Percentiles rank a stretch among this genome's conserved stretches.
Evolutionary conservation across 352 stramenopile genomes (phyloP).

Genomic region (Globisporangium abappressorium): DNA sequence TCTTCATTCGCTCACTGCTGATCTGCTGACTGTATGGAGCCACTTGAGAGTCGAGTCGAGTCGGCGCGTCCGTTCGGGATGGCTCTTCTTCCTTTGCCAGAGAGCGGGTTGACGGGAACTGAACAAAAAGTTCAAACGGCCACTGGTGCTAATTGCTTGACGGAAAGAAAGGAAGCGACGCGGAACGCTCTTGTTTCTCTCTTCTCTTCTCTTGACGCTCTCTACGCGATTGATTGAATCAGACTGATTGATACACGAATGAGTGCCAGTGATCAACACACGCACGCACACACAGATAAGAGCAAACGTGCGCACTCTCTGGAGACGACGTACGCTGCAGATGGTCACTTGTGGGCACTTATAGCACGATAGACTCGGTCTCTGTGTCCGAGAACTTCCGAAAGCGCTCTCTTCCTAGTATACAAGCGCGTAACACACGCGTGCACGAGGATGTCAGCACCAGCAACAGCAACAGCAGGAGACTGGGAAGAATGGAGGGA

Average conservation of each 20-base stretch:
- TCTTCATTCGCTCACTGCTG: constrained; percentile 16
- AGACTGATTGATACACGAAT: background rate
- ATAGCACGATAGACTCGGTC: background rate
- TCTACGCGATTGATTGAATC: background rate
- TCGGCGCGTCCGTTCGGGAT: constrained; percentile 1
- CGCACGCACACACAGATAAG: background rate
- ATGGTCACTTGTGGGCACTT: background rate
- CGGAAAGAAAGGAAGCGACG: constrained; percentile 10
- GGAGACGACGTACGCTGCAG: background rate
- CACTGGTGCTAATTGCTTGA: background rate
- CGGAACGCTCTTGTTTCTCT: constrained; percentile 4
- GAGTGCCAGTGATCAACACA: constrained; percentile 1
- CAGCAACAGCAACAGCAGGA: background rate
- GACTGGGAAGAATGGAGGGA: background rate
- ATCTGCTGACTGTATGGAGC: background rate
- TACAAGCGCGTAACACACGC: constrained; percentile 1
- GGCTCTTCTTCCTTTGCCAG: background rate
- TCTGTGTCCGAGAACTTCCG: background rate
- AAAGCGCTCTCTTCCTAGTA: background rate
- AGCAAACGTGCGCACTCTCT: background rate
- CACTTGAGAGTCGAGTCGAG: background rate
- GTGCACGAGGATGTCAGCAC: constrained; percentile 4
- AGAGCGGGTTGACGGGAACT: constrained; percentile 7
- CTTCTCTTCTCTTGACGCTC: background rate
- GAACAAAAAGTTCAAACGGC: background rate